Base-by-base conservation (phyloP, 495 filamentous ascomycete genomes). In the Xylaria curta region DNA sequence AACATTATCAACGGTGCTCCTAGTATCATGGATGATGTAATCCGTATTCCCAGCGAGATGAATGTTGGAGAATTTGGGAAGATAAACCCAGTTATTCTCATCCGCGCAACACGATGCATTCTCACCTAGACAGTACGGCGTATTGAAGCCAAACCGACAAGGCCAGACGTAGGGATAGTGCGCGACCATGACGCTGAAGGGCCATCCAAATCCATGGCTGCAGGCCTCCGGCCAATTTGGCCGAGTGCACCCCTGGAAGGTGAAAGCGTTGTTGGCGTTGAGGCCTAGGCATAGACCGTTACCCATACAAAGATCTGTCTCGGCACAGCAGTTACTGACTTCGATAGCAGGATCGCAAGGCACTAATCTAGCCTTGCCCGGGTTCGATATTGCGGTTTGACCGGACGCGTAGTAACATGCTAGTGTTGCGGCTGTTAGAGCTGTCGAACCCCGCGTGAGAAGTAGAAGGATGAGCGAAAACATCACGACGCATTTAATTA, bases 261-360 rank as follows among this genome's bases (percentile, higher is more conserved):
- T 38, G 73, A n/a, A 66, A 44, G 63, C 71, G 47, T 75, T 75
- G 47, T 73, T 65, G 8, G 49, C 71, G 24, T 64, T 63, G 47
- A 70, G 65, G 19, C 72, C 66, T 17, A 75, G 73, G 54, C 73
- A 75, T 21, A 75, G 47, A 4, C 66, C 71, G 42, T 73, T 75
- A 17, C 62, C 71, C 60, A 75, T 26, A 51, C 73, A 75, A 44
- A 72, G 69, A 40, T 75, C 73, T 71, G 59, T 66, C 68, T 47
- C 58, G 54, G 44, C 54, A 31, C 73, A 75, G 73, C 73, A 75
- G 62, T 67, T 42, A 68, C 60, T 66, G 1, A 73, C 63, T 44
- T 42, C 31, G n/a, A 71, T 49, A 10, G 40, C 26, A n/a, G 62
- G 60, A 66, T 73, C 42, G 66, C 73, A 73, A n/a, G 73, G 62